phyloP scores from a whole-genome alignment of 192 early-diverging fungal genomes.

The Podila minutissima region DNA sequence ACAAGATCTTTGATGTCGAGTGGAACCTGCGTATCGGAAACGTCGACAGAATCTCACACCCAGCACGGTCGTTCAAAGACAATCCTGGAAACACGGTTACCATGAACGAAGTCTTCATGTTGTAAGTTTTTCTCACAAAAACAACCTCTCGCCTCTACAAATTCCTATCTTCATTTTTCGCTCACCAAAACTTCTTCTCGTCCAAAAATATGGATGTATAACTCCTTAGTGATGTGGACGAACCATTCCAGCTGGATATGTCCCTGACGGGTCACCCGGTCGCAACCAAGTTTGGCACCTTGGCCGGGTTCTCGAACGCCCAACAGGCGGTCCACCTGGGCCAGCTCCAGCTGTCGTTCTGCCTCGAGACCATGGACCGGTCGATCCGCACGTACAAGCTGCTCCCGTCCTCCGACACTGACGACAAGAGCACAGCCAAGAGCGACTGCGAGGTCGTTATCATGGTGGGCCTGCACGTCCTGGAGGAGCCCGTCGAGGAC shows the following conservation, averaged over 20 bases:
- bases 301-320: constrained; percentile 32
- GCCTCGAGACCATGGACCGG: constrained; percentile 20
- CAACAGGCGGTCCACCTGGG: constrained; percentile 11
- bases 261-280: constrained; percentile 23
- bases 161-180: neutral
- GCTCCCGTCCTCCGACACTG: constrained; percentile 1
- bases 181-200: neutral
- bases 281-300: constrained; percentile 38
- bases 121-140: constrained; percentile 1
- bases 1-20: constrained; percentile 33
- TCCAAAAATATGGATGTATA: neutral
- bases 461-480: constrained; percentile 36
- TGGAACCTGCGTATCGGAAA: constrained; percentile 32
- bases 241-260: constrained; percentile 40
- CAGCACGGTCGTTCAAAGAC: constrained; percentile 39
- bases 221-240: constrained; percentile 26
- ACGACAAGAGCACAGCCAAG: constrained; percentile 9
- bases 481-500: constrained; percentile 38
- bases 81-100: constrained; percentile 40
- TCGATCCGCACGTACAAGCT: constrained; percentile 24
- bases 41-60: constrained; percentile 23
- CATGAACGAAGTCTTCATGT: constrained; percentile 48
- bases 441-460: constrained; percentile 32
- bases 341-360: constrained; percentile 25
- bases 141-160: neutral